Conservation (phyloP, 2,329 filamentous ascomycete genomes). For the Xylariomycetidae sp. region DNA sequence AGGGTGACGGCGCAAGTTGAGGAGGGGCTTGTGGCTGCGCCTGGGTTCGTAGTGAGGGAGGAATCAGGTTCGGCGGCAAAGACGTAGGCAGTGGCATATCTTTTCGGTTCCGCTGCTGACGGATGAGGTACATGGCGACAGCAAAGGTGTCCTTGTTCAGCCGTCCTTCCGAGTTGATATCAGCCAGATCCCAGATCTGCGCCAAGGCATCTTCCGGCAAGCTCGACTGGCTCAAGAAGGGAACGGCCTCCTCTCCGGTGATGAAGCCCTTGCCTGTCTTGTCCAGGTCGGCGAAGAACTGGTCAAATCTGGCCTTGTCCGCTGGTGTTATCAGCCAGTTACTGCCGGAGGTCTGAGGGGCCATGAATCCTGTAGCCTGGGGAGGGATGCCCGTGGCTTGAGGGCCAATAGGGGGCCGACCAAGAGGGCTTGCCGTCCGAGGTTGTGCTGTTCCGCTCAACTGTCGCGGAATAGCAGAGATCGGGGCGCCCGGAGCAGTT, state of each 20-base stretch:
- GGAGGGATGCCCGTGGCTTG: slow-evolving; percentile 35
- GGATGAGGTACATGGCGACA: slow-evolving; percentile 94
- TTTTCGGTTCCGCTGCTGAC: slow-evolving; percentile 74
- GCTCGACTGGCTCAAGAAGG: slow-evolving; percentile 88
- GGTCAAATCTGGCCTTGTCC: slow-evolving; percentile 85
- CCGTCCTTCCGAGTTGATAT: slow-evolving; percentile 84
- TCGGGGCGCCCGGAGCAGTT: slow-evolving; percentile 45
- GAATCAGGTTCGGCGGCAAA: slow-evolving; percentile 76
- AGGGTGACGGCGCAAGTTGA: slow-evolving; percentile 43
- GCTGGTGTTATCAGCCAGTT: slow-evolving; percentile 80
- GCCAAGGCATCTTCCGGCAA: slow-evolving; percentile 84
- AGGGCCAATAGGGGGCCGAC: slow-evolving; percentile 41
- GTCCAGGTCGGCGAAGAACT: slow-evolving; percentile 78
- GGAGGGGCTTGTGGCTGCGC: slow-evolving; percentile 43
- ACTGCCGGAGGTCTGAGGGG: slow-evolving; percentile 33
- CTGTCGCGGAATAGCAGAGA: slow-evolving; percentile 73
- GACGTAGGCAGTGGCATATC: slow-evolving; percentile 63
- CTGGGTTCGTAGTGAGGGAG: slow-evolving; percentile 73
- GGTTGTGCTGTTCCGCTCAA: slow-evolving; percentile 65
- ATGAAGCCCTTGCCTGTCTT: slow-evolving; percentile 75
- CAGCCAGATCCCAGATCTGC: slow-evolving; percentile 94
- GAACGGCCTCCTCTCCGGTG: slow-evolving; percentile 88
- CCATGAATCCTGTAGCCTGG: no score
- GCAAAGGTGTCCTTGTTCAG: slow-evolving; percentile 88
- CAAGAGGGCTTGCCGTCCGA: slow-evolving; percentile 55